phyloP scores from a whole-genome alignment of 192 early-diverging fungal species.

The Coemansia sp. region DNA sequence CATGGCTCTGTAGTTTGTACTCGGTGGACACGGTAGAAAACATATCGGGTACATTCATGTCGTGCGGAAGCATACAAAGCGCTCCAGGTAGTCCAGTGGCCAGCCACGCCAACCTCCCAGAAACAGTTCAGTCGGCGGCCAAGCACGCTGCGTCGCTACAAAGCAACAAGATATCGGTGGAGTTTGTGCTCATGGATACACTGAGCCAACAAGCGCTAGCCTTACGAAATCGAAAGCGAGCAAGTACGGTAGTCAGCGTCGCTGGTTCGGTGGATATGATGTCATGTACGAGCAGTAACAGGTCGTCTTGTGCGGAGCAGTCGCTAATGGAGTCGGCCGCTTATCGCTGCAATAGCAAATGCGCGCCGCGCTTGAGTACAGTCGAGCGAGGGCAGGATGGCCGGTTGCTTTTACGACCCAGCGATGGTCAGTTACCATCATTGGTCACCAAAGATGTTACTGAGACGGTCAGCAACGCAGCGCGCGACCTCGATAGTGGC shows the following conservation, averaged over 20 bases:
- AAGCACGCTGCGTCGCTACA: neutral
- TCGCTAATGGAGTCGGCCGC: constrained; percentile 20
- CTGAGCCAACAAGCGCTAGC: constrained; percentile 11
- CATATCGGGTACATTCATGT: constrained; percentile 33
- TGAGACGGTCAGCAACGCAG: neutral
- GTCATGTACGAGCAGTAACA: constrained; percentile 23
- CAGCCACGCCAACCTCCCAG: neutral
- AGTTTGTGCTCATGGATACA: constrained; percentile 23
- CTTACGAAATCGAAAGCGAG: neutral
- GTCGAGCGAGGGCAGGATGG: constrained; percentile 45
- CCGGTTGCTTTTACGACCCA: constrained; percentile 29
- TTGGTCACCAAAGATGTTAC: neutral
- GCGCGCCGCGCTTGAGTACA: constrained; percentile 45
- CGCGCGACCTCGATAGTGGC: neutral
- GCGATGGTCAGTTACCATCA: constrained; percentile 1
- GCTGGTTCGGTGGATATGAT: constrained; percentile 13
- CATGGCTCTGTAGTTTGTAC: constrained; percentile 1
- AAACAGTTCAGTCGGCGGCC: neutral
- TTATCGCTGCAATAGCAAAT: constrained; percentile 32
- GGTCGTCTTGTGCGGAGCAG: constrained; percentile 23
- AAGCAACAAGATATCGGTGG: constrained; percentile 13
- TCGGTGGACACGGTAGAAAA: constrained; percentile 7
- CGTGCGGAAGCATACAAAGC: constrained; percentile 32
- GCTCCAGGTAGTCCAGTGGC: neutral
- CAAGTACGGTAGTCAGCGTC: constrained; percentile 9